A percentile compares a stretch with the other conserved stretches of the same genome.
Conservation (phyloP, 495 filamentous ascomycete species). For the Sporormia fimetaria region DNA sequence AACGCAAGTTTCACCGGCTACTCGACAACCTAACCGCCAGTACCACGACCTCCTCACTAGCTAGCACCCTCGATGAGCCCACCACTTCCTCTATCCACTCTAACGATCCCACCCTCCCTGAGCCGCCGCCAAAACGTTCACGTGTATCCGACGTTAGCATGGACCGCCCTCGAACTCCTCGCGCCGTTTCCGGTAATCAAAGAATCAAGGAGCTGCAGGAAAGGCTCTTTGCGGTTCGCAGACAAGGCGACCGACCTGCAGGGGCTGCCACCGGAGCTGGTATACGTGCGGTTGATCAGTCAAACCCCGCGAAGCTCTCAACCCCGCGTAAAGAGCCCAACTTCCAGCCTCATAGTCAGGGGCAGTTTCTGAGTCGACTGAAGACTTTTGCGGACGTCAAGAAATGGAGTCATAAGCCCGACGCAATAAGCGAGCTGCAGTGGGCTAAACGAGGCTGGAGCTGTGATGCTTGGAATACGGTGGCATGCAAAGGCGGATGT, state of each 20-base stretch:
- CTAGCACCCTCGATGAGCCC: conserved; percentile 3
- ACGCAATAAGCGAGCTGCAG: conserved; percentile 73
- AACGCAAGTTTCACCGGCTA: conserved; percentile 35
- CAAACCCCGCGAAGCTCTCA: background rate
- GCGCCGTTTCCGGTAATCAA: conserved; percentile 16
- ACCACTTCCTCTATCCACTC: conserved; percentile 15
- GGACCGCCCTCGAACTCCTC: conserved; percentile 7
- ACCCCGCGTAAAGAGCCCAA: conserved; percentile 34
- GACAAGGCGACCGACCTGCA: conserved; percentile 1
- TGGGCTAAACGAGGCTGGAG: conserved; percentile 95
- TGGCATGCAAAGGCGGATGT: conserved; percentile 71
- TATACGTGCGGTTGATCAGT: conserved; percentile 2
- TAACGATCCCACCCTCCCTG: conserved; percentile 9
- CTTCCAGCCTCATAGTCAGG: conserved; percentile 77
- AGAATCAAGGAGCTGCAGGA: conserved; percentile 14
- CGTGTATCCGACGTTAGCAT: conserved; percentile 18
- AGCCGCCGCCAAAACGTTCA: conserved; percentile 22
- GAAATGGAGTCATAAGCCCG: conserved; percentile 74
- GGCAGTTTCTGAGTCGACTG: conserved; percentile 67
- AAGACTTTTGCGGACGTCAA: conserved; percentile 83
- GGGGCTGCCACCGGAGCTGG: conserved; percentile 6
- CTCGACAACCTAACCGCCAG: conserved; percentile 30
- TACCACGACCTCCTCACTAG: conserved; percentile 18
- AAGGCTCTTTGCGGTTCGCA: conserved; percentile 8
- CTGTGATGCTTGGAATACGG: conserved; percentile 69